These are phyloP conservation scores for Arctium lappa DNA, from an alignment of 129 eudicot species.

Conservation along the genomic window DNA sequence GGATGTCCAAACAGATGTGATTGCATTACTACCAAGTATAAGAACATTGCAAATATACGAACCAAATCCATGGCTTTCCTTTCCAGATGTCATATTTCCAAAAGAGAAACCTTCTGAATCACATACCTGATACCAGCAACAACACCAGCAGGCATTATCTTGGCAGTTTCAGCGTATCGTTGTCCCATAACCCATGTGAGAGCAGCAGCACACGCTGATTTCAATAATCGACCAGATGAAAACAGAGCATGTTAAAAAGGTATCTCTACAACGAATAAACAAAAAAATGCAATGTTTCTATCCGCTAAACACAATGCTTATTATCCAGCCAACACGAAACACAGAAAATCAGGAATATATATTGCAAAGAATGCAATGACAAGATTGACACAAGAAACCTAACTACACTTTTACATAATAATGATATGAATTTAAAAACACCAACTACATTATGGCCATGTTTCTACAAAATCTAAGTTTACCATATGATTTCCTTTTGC, in stretches of 20 bases:
- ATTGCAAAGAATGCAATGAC: background rate
- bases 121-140: constrained; percentile 83
- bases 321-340: background rate
- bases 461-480: background rate
- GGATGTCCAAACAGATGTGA: background rate
- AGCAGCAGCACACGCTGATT: constrained; percentile 60
- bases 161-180: constrained; percentile 64
- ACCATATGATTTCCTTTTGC: background rate
- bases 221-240: constrained; percentile 8
- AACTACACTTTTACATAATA: background rate
- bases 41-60: background rate
- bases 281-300: background rate
- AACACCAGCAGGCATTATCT: constrained; percentile 92
- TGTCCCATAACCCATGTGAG: constrained; percentile 89
- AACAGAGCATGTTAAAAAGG: constrained; percentile 8
- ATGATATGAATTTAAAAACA: background rate
- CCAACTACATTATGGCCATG: background rate
- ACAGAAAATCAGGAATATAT: background rate
- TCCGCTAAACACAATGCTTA: background rate
- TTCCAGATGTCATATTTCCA: background rate
- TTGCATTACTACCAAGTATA: background rate
- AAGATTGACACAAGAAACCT: background rate
- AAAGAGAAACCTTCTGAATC: background rate
- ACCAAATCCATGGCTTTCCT: background rate
- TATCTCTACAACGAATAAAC: background rate